Evolutionary conservation across 208 protist species (phyloP).

Genomic region (Crithidia bombi): DNA sequence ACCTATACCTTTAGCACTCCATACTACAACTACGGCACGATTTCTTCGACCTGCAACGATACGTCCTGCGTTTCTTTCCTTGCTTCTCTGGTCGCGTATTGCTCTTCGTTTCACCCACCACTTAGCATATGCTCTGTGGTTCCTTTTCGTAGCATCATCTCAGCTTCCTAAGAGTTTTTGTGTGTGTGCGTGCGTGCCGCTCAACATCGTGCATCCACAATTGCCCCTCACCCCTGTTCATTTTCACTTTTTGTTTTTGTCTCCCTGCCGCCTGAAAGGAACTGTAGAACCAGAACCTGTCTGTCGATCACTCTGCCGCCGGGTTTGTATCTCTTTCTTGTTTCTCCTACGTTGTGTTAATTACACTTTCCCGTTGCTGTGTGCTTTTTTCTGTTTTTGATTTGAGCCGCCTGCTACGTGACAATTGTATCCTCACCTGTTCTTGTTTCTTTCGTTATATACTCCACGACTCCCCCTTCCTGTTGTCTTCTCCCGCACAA

Average conservation of each 20-base stretch:
- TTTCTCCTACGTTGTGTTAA: constrained; percentile 1
- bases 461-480: too few relatives aligned
- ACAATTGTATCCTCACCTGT: too few relatives aligned
- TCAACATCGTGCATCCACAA: not conserved
- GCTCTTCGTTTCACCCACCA: too few relatives aligned
- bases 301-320: constrained; percentile 14
- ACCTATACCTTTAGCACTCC: too few relatives aligned
- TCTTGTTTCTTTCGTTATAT: too few relatives aligned
- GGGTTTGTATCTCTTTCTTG: constrained; percentile 3
- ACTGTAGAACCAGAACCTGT: not conserved
- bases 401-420: too few relatives aligned
- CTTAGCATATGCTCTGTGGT: not conserved
- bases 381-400: constrained; percentile 9
- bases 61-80: too few relatives aligned
- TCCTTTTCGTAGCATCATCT: not conserved
- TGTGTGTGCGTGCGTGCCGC: not conserved
- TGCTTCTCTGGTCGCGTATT: too few relatives aligned
- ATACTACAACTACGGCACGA: too few relatives aligned
- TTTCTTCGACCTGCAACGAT: too few relatives aligned
- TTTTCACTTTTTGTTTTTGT: constrained; percentile 8
- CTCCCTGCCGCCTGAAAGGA: constrained; percentile 3
- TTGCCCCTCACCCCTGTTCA: constrained; percentile 2
- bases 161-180: not conserved
- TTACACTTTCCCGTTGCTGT: not conserved
- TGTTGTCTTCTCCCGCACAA: too few relatives aligned